Percentiles rank a stretch among this genome's conserved stretches.
Conservation (phyloP, 2,329 filamentous ascomycete species). For the Coniochaeta ligniaria region DNA sequence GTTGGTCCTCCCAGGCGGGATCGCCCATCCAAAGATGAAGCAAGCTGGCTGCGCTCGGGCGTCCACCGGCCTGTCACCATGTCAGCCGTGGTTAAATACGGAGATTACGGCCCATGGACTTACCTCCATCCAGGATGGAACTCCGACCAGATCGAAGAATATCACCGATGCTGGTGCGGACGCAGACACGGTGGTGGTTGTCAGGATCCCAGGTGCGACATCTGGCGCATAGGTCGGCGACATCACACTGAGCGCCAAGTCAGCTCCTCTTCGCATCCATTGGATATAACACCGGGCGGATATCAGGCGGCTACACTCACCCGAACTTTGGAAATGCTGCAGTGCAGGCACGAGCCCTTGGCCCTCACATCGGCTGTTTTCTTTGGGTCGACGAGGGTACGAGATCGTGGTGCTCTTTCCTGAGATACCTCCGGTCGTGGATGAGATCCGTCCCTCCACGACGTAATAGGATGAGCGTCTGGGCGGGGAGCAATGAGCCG, state of each 20-base stretch:
- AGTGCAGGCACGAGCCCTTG: constrained; percentile 39
- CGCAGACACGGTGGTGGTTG: neutral
- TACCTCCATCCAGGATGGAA: neutral
- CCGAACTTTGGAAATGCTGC: constrained; percentile 38
- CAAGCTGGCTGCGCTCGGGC: neutral
- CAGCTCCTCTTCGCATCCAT: constrained; percentile 1
- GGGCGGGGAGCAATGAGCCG: neutral
- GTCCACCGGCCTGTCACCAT: neutral
- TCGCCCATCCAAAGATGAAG: neutral
- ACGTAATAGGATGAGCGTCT: neutral
- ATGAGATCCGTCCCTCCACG: neutral
- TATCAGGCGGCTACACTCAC: constrained; percentile 25
- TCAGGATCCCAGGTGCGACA: neutral
- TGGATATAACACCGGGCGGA: neutral
- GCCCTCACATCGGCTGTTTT: constrained; percentile 43
- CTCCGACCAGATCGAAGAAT: neutral
- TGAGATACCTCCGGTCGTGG: neutral
- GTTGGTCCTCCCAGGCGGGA: neutral
- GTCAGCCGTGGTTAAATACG: neutral
- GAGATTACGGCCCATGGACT: neutral
- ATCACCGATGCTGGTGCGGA: neutral
- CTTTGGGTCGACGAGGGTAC: constrained; percentile 23
- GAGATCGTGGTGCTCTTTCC: neutral
- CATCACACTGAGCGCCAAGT: constrained; percentile 5
- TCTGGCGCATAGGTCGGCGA: neutral